Conservation (phyloP, 805 yeast genomes). For the Candida anglica region DNA sequence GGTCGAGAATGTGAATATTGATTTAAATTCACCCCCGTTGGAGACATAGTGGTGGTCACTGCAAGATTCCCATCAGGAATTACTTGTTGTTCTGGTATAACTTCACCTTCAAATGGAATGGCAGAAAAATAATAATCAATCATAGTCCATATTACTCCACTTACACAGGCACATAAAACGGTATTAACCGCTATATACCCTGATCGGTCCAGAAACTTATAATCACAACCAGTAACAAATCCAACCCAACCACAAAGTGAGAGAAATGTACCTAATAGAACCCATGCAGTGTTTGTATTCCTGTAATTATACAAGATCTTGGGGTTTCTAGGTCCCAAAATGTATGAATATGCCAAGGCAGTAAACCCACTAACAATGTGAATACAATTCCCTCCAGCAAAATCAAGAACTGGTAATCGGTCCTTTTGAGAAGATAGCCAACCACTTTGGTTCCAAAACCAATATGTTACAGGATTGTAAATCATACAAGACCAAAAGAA, state of each 20-base stretch:
- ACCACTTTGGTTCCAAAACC: constrained; percentile 43
- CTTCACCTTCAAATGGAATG: constrained; percentile 28
- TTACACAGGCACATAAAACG: constrained; percentile 27
- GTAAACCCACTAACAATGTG: constrained; percentile 45
- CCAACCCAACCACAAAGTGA: constrained; percentile 39
- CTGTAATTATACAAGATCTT: constrained; percentile 32
- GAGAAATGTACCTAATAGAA: constrained; percentile 31
- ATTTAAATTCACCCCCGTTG: background rate
- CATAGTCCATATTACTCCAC: constrained; percentile 33
- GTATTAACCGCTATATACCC: constrained; percentile 30
- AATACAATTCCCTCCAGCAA: constrained; percentile 44
- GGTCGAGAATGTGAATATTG: background rate
- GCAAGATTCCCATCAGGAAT: background rate
- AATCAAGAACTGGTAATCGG: constrained; percentile 36
- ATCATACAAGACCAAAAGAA: constrained; percentile 37
- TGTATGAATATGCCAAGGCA: constrained; percentile 38
- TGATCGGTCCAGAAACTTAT: constrained; percentile 28
- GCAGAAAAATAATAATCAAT: constrained; percentile 38
- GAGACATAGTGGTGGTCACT: background rate
- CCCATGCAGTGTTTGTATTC: constrained; percentile 29
- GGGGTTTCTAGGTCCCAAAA: constrained; percentile 40
- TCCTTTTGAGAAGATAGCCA: constrained; percentile 35
- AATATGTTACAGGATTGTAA: constrained; percentile 41
- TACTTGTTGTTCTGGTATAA: background rate
- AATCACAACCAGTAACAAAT: constrained; percentile 41